Evolutionary conservation across 2,329 filamentous ascomycete genomes (phyloP).

Genomic region (Aspergillus japonicus): DNA sequence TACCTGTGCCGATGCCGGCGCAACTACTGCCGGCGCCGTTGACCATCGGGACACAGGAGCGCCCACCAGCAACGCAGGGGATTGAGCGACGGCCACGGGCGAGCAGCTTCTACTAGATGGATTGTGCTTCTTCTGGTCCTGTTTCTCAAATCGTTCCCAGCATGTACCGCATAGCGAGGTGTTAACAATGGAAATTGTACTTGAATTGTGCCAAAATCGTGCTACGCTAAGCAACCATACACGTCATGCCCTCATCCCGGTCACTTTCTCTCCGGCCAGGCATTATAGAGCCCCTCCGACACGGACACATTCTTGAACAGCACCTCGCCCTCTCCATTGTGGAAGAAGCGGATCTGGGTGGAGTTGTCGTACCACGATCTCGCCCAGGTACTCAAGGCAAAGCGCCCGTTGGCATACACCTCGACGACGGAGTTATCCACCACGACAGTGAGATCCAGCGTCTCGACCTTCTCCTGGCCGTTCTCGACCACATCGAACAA

Average conservation of each 20-base stretch:
- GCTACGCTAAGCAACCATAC: neutral
- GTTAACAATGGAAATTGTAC: too few relatives aligned
- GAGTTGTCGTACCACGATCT: conserved; percentile 23
- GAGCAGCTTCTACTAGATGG: neutral
- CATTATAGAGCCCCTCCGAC: conserved; percentile 21
- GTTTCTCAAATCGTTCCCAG: too few relatives aligned
- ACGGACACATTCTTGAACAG: conserved; percentile 17
- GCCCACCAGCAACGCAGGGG: neutral
- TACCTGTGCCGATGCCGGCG: neutral
- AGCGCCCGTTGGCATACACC: conserved; percentile 22
- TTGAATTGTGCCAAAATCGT: too few relatives aligned
- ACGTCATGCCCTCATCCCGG: neutral
- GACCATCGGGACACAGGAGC: neutral
- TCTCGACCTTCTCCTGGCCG: conserved; percentile 12
- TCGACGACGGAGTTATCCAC: conserved; percentile 20
- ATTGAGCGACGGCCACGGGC: neutral
- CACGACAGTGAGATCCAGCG: conserved; percentile 20
- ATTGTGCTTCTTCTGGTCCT: too few relatives aligned
- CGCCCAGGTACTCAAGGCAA: conserved; percentile 21
- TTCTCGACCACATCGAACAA: conserved; percentile 15
- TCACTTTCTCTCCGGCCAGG: conserved; percentile 15
- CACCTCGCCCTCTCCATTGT: conserved; percentile 17
- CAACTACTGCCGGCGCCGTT: neutral
- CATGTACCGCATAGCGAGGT: too few relatives aligned
- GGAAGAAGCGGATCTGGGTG: conserved; percentile 20